Percentiles rank a stretch among this genome's conserved stretches.
These are phyloP conservation scores for Canavalia ensiformis DNA, from an alignment of 306 rosid species.

Conservation along the genomic window DNA sequence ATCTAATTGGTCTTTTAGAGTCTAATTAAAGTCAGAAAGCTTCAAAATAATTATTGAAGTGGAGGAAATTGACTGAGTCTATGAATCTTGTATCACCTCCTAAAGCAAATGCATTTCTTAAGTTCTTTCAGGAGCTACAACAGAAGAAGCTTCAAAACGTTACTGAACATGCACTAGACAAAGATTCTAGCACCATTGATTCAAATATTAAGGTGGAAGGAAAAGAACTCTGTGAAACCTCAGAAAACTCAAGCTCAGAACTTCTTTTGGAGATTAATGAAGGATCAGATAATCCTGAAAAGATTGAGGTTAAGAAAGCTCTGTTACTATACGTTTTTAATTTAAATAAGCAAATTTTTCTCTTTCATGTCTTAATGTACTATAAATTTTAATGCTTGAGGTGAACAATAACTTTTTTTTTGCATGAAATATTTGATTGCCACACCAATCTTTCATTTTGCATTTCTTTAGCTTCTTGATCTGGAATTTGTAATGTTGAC, in stretches of 20 bases:
- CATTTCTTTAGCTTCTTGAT: background rate
- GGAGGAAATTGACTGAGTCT: background rate
- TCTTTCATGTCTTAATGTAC: conserved; percentile 29
- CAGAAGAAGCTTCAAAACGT: background rate
- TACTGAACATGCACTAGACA: conserved; percentile 37
- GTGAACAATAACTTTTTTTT: background rate
- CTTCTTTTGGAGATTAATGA: conserved; percentile 47
- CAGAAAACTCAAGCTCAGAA: conserved; percentile 51
- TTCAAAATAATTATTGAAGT: conserved; percentile 16
- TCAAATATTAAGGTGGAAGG: conserved; percentile 53
- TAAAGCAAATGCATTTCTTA: conserved; percentile 15
- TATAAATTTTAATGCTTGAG: conserved; percentile 10
- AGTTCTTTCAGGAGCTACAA: conserved; percentile 24
- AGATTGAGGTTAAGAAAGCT: conserved; percentile 53
- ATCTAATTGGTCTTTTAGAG: background rate
- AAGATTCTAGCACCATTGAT: conserved; percentile 32
- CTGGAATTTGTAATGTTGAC: conserved; percentile 21
- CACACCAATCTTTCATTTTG: background rate
- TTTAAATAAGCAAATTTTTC: conserved; percentile 39
- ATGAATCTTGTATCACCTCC: background rate
- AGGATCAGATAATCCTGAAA: conserved; percentile 46
- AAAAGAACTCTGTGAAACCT: conserved; percentile 37
- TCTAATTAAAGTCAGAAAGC: conserved; percentile 28
- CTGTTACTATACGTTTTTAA: conserved; percentile 24
- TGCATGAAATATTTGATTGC: conserved; percentile 14